phyloP scores from a whole-genome alignment of 164 flowering plant species.

The Magnolia changhungtana region DNA sequence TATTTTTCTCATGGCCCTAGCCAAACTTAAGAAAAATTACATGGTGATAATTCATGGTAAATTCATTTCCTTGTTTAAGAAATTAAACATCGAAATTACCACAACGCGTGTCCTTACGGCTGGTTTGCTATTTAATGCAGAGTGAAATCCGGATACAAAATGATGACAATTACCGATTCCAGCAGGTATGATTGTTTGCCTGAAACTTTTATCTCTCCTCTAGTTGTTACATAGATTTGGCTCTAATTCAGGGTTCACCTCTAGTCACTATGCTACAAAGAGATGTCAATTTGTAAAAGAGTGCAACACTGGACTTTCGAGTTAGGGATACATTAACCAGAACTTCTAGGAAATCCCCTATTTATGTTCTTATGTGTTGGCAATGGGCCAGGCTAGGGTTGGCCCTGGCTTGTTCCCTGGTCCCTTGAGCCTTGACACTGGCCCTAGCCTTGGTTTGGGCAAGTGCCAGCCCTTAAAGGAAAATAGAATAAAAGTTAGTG shows the following conservation, averaged over 20 bases:
- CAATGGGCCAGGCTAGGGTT: too few species aligned
- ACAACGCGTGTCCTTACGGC: constrained; percentile 8
- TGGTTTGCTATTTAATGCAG: constrained; percentile 40
- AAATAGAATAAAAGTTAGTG: not conserved
- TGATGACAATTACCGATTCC: constrained; percentile 73
- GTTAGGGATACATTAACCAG: not conserved
- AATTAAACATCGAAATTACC: not conserved
- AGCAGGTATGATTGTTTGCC: constrained; percentile 55
- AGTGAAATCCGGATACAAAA: constrained; percentile 81
- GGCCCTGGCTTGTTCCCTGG: too few species aligned
- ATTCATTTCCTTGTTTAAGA: too few species aligned
- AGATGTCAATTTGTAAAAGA: not conserved
- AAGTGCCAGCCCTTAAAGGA: not conserved
- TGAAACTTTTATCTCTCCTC: not conserved
- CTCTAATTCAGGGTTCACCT: not conserved
- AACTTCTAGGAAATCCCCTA: too few species aligned
- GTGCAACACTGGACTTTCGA: not conserved
- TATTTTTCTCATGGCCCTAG: too few species aligned
- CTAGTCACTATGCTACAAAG: not conserved
- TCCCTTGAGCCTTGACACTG: too few species aligned
- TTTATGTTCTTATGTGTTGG: too few species aligned
- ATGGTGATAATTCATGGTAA: too few species aligned
- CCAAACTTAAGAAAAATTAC: too few species aligned
- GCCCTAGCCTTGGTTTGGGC: not conserved
- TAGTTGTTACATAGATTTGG: not conserved